Evolutionary conservation across 306 rosid species (phyloP).

Genomic region (Crataegus laevigata): DNA sequence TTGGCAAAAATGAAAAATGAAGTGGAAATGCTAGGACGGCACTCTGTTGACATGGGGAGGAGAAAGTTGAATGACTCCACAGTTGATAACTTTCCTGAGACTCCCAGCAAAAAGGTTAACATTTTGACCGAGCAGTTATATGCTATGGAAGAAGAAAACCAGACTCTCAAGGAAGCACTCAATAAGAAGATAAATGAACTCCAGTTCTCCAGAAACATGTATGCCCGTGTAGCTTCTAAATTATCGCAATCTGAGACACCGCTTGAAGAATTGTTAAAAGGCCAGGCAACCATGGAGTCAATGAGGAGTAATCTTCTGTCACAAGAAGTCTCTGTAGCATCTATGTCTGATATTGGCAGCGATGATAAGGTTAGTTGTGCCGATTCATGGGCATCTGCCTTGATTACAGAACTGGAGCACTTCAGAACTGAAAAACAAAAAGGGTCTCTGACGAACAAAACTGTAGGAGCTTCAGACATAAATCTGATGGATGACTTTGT

Average conservation of each 20-base stretch:
- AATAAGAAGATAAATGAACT: slow-evolving; percentile 59
- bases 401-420: slow-evolving; percentile 67
- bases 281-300: slow-evolving; percentile 31
- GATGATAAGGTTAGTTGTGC: slow-evolving; percentile 81
- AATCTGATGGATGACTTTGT: slow-evolving; percentile 85
- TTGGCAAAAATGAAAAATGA: slow-evolving; percentile 76
- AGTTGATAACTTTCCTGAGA: slow-evolving; percentile 44
- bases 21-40: slow-evolving; percentile 70
- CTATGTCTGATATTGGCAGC: slow-evolving; percentile 65
- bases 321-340: slow-evolving; percentile 45
- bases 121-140: slow-evolving; percentile 45
- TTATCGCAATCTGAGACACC: slow-evolving; percentile 42
- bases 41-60: slow-evolving; percentile 45
- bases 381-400: slow-evolving; percentile 71
- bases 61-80: slow-evolving; percentile 44
- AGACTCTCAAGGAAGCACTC: slow-evolving; percentile 53
- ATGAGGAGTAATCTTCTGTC: slow-evolving; percentile 30
- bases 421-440: slow-evolving; percentile 52
- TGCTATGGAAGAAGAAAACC: slow-evolving; percentile 74
- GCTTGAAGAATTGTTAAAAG: slow-evolving; percentile 38
- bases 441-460: slow-evolving; percentile 30
- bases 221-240: slow-evolving; percentile 51
- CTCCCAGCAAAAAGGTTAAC: slow-evolving; percentile 34
- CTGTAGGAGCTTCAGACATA: slow-evolving; percentile 58
- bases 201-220: slow-evolving; percentile 63